Conservation (phyloP, 1,139 yeast species). For the Debaryomycetaceae sp. region DNA sequence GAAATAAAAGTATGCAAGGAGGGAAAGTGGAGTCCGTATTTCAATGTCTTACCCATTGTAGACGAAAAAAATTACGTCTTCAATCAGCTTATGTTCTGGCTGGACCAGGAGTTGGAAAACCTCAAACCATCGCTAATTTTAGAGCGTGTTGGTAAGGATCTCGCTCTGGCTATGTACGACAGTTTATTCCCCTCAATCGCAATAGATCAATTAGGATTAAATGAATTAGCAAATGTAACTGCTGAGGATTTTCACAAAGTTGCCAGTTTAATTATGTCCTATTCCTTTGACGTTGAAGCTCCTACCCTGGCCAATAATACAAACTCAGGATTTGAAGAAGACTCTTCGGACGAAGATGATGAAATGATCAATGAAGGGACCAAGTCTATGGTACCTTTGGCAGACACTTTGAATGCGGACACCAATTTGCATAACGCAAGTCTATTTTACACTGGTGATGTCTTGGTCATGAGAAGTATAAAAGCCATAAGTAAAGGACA, state of each 20-base stretch:
- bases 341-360: constrained; percentile 21
- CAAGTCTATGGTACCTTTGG: constrained; percentile 90
- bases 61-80: constrained; percentile 36
- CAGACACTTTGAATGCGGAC: constrained; percentile 87
- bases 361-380: constrained; percentile 15
- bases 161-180: constrained; percentile 59
- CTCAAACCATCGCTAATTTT: constrained; percentile 71
- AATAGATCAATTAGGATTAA: constrained; percentile 18
- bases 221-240: constrained; percentile 30
- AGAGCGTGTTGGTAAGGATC: constrained; percentile 65
- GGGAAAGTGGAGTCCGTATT: constrained; percentile 68
- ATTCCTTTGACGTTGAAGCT: constrained; percentile 37
- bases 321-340: constrained; percentile 16
- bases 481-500: constrained; percentile 57
- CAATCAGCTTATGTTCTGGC: constrained; percentile 81
- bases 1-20: constrained; percentile 44
- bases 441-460: constrained; percentile 43
- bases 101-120: constrained; percentile 41
- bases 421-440: constrained; percentile 77
- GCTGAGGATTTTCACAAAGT: constrained; percentile 62
- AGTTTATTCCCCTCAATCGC: constrained; percentile 24
- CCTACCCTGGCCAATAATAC: constrained; percentile 14
- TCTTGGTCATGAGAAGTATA: constrained; percentile 68
- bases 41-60: constrained; percentile 60
- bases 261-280: constrained; percentile 57